phyloP scores from a whole-genome alignment of 2,329 filamentous ascomycete species.

The Cladosporium colombiae region DNA sequence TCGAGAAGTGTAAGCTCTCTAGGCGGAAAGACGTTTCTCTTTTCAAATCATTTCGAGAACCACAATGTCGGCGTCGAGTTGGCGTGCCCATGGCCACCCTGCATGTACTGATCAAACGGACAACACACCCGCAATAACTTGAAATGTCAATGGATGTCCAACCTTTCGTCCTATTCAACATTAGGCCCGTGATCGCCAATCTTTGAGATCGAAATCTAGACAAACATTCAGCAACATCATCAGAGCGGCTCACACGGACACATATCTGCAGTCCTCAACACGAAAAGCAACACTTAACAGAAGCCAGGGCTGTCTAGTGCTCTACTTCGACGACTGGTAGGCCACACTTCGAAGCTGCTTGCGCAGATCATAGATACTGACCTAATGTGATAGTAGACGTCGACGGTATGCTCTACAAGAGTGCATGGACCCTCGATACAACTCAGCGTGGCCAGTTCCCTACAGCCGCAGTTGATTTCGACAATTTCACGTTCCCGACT shows the following conservation, averaged over 20 bases:
- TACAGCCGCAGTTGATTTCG: background rate
- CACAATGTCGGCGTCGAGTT: background rate
- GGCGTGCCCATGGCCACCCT: background rate
- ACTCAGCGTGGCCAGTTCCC: background rate
- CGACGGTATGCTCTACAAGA: background rate
- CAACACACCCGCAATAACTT: background rate
- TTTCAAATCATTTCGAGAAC: background rate
- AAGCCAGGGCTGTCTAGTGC: background rate
- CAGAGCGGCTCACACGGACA: background rate
- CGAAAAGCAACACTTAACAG: background rate
- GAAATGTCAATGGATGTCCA: background rate
- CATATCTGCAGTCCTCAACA: background rate
- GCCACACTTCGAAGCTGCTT: background rate
- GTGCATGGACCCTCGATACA: background rate
- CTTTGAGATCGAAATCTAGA: background rate
- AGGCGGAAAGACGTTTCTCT: slow-evolving; percentile 5
- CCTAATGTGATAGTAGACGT: background rate
- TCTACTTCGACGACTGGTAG: background rate
- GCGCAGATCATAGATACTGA: background rate
- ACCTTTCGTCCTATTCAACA: background rate
- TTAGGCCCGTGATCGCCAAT: background rate
- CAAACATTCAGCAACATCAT: background rate
- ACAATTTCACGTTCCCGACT: background rate
- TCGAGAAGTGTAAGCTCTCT: slow-evolving; percentile 1
- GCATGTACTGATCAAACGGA: background rate